Conservation (phyloP, 345 rosid species). For the Melaleuca alternifolia region DNA sequence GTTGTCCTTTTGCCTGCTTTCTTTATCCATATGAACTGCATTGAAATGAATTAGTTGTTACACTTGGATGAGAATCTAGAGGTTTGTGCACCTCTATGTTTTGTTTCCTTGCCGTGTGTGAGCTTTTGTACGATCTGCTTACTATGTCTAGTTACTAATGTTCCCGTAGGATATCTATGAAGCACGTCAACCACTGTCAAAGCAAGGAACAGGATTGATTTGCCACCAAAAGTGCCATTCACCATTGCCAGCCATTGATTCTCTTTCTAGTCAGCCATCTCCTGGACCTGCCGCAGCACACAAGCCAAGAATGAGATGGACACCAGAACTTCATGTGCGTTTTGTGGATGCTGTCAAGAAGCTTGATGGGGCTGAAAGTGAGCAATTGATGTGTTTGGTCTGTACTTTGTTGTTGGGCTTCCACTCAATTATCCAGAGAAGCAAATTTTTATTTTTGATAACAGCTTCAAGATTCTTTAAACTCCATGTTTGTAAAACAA, state of each 20-base stretch:
- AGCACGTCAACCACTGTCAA: conserved; percentile 24
- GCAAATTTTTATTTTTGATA: background rate
- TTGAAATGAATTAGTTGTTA: background rate
- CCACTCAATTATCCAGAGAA: background rate
- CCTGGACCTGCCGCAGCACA: conserved; percentile 26
- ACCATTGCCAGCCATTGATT: conserved; percentile 21
- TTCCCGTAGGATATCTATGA: conserved; percentile 60
- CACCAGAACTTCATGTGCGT: conserved; percentile 74
- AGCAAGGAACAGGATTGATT: conserved; percentile 15
- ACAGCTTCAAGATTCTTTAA: background rate
- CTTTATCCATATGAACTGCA: no score
- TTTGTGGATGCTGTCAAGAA: conserved; percentile 59
- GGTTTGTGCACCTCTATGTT: background rate
- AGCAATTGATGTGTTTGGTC: conserved; percentile 7
- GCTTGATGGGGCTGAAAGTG: conserved; percentile 94
- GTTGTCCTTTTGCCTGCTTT: background rate
- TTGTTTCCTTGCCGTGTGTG: conserved; percentile 1
- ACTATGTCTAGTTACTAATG: background rate
- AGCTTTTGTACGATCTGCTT: background rate
- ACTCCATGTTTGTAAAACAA: background rate
- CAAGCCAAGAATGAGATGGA: conserved; percentile 94
- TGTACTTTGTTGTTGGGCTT: background rate
- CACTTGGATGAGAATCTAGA: background rate
- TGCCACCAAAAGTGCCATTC: conserved; percentile 15
- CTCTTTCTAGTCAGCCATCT: conserved; percentile 33